Percentiles rank a stretch among this genome's conserved stretches.
Evolutionary conservation across 352 stramenopile genomes (phyloP).

Genomic region (Peronosclerospora sorghi): DNA sequence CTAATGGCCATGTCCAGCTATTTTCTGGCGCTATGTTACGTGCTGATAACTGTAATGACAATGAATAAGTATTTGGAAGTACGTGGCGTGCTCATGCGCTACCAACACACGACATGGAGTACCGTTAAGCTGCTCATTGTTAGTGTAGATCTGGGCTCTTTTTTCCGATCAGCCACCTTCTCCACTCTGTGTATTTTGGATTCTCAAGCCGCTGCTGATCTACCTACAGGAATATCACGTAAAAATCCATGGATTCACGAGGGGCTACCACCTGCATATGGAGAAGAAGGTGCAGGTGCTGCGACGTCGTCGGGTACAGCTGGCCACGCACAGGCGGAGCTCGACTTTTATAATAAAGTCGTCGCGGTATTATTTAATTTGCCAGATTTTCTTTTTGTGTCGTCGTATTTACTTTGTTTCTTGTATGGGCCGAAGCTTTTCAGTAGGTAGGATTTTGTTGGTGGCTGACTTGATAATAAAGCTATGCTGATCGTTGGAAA

Average conservation of each 20-base stretch:
- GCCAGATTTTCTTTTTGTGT: constrained; percentile 88
- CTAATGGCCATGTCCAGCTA: constrained; percentile 84
- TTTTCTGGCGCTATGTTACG: constrained; percentile 83
- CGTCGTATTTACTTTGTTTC: constrained; percentile 84
- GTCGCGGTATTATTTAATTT: constrained; percentile 87
- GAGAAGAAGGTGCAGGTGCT: constrained; percentile 9
- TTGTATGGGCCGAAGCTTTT: constrained; percentile 87
- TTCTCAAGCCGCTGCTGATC: constrained; percentile 49
- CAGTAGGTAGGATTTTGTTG: constrained; percentile 50
- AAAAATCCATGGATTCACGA: constrained; percentile 13
- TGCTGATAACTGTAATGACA: constrained; percentile 68
- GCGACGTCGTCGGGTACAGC: constrained; percentile 3
- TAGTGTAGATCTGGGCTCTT: constrained; percentile 71
- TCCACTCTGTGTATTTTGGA: constrained; percentile 83
- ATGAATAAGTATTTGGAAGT: constrained; percentile 67
- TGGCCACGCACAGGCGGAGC: constrained; percentile 37
- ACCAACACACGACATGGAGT: constrained; percentile 63
- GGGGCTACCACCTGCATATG: constrained; percentile 2
- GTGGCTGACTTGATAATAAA: not conserved
- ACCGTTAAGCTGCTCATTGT: constrained; percentile 76
- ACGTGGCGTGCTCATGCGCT: constrained; percentile 50
- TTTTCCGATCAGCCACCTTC: constrained; percentile 81
- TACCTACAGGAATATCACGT: constrained; percentile 19
- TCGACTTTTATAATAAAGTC: constrained; percentile 87
- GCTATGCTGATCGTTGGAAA: not conserved